Base-by-base conservation (phyloP, 768 basidiomycete species). In the Lentinula aciculospora region DNA sequence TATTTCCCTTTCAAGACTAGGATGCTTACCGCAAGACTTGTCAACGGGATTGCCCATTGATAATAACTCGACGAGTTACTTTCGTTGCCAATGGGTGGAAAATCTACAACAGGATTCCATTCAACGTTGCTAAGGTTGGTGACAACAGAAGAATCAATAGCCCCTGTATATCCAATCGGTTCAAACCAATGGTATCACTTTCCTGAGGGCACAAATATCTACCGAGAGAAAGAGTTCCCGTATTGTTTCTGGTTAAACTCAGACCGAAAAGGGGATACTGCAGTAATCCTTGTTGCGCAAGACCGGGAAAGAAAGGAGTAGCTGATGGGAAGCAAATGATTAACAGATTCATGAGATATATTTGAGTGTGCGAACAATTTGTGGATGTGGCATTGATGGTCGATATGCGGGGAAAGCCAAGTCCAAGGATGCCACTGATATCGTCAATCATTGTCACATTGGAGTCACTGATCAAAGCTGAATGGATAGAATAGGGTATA, bases 231-330 rank as follows among this genome's bases (percentile, higher is more conserved):
- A 92, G 72, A 19, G 82, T 78, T 9, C 90, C 89, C 10, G 76
- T 79, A 2, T 71, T 66, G 64, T 86, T 84, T 44, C 76, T 73
- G 0, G 82, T 81, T 61, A 92, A 71, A 63, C 78, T 84, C 27
- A 92, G 63, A n/a, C 85, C 88, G 63, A 92, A 92, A 8, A 92
- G 64, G 1, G 90, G 90, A 65, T 90, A 92, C 32, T 83, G 81
- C 47, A 92, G 69, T 29, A 79, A 69, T 17, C 88, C 89, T 60
- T 79, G 75, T 58, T 84, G 76, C 7, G 85, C 82, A 50, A 92
- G 72, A 21, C 69, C 78, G 3, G 81, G 72, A 46, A 92, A 77
- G 71, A 91, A 88, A 0, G 90, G 86, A 0, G 82, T 80, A 1
- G 85, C 88, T 91, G 56, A 31, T n/a, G 10, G 45, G 45, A 47